Evolutionary conservation across 2,329 filamentous ascomycete species (phyloP), one percentile per base, ranked within the genome.

Genomic region (Aurifilum marmelostoma): DNA sequence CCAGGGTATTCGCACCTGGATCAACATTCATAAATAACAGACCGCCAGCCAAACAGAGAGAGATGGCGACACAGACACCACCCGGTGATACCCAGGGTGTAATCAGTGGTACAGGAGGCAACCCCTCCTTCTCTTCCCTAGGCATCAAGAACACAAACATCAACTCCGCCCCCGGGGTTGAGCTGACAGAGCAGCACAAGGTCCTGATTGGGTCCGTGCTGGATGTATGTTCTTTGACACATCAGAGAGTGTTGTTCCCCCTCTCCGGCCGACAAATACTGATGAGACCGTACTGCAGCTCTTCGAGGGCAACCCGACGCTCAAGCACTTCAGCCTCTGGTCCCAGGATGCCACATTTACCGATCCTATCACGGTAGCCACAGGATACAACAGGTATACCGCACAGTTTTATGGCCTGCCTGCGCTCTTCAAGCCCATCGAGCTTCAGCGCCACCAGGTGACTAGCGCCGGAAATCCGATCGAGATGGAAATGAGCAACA

Each of bases 251-350:
- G 5, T 9, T 12, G 11, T 39, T 2, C 2, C 32, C 21, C 1
- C 37, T 9, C 16, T n/a, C 34, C 52, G 2, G 3, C n/a, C 34
- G 6, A 14, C 52, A 1, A 18, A 8, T 14, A 24, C 37, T 50
- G 59, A 43, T 32, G 37, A 62, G 24, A 34, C 39, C 59, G 32
- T 34, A 14, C 18, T 61, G 24, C 27, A 84, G 82, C 83, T 90
- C 62, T 90, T 90, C 75, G 85, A 86, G 43, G 88, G 88, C 60
- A 82, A 84, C 24, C 87, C 88, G 0, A 86, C 86, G 1, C 81
- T 89, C 2, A 82, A 83, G 54, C 89, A 90, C 75, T 82, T 90
- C 60, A 78, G 81, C 18, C 81, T 91, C 32, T 91, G 88, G 88
- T 80, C 80, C 63, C 85, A 86, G 69, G 81, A 86, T 50, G 88